These are phyloP conservation scores for Ophiostoma montium DNA, from an alignment of 2,329 filamentous ascomycete genomes.

Conservation along the genomic window DNA sequence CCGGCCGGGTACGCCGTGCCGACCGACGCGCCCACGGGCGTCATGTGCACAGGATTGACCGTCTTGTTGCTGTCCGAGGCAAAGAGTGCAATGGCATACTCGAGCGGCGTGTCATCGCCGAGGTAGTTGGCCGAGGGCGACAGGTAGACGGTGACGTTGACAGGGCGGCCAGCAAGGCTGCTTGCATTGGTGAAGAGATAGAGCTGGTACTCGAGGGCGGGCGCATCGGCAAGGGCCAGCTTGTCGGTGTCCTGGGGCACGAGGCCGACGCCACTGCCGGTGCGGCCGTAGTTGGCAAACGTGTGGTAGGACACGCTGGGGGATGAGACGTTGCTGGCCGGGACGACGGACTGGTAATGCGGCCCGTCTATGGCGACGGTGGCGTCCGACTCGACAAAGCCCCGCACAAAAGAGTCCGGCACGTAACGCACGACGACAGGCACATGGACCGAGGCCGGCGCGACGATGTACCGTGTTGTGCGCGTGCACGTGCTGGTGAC, in stretches of 20 bases:
- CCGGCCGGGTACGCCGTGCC: constrained; percentile 27
- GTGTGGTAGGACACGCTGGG: constrained; percentile 32
- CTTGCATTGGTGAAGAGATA: constrained; percentile 42
- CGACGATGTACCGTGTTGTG: constrained; percentile 27
- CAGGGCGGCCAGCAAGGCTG: constrained; percentile 14
- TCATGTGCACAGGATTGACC: constrained; percentile 23
- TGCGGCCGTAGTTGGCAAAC: constrained; percentile 42
- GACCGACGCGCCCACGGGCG: constrained; percentile 27
- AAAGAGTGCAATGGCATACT: constrained; percentile 36
- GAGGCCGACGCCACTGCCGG: constrained; percentile 41
- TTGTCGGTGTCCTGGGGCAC: constrained; percentile 37
- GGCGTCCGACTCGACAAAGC: constrained; percentile 50
- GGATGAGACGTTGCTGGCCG: constrained; percentile 13
- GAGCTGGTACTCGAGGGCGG: constrained; percentile 45
- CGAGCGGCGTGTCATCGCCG: constrained; percentile 32
- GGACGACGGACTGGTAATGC: constrained; percentile 32
- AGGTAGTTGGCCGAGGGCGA: constrained; percentile 40
- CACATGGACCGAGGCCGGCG: constrained; percentile 34
- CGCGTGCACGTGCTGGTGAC: constrained; percentile 32
- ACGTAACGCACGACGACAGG: constrained; percentile 36
- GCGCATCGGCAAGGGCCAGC: constrained; percentile 32
- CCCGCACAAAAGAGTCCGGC: constrained; percentile 36
- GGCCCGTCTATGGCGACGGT: constrained; percentile 40
- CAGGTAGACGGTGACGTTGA: constrained; percentile 34
- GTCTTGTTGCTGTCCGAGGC: constrained; percentile 18